Conservation (phyloP, 2,329 filamentous ascomycete species). For the Rugonectria rugulosa region DNA sequence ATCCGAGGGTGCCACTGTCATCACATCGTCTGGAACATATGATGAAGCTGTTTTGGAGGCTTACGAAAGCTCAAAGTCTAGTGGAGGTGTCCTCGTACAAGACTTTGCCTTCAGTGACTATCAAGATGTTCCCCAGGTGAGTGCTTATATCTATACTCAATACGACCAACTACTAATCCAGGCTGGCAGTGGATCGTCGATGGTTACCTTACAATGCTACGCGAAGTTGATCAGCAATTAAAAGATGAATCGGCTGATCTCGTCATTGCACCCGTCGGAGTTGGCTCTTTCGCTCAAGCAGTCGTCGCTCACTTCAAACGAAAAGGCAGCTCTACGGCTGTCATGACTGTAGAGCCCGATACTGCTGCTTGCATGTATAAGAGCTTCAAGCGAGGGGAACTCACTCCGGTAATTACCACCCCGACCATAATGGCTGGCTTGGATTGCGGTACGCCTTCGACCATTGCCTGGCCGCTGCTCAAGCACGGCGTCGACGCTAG, state of each 20-base stretch:
- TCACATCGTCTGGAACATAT: slow-evolving; percentile 65
- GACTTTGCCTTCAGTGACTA: slow-evolving; percentile 75
- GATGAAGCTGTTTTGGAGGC: slow-evolving; percentile 66
- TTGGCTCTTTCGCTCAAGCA: slow-evolving; percentile 76
- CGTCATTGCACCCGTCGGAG: slow-evolving; percentile 73
- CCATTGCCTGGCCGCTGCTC: slow-evolving; percentile 69
- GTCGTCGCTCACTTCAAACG: slow-evolving; percentile 71
- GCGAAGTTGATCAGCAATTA: slow-evolving; percentile 70
- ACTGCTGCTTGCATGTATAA: slow-evolving; percentile 66
- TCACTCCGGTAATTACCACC: slow-evolving; percentile 59
- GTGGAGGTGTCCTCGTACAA: slow-evolving; percentile 65
- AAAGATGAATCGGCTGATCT: slow-evolving; percentile 50
- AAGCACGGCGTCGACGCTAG: slow-evolving; percentile 65
- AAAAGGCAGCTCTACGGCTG: slow-evolving; percentile 35
- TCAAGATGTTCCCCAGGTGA: slow-evolving; percentile 66
- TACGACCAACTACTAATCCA: neutral
- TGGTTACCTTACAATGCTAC: slow-evolving; percentile 77
- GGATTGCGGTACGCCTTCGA: slow-evolving; percentile 74
- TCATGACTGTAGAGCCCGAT: slow-evolving; percentile 76
- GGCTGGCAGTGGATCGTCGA: slow-evolving; percentile 72
- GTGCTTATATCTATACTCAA: neutral
- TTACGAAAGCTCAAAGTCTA: slow-evolving; percentile 48
- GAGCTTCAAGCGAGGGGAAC: slow-evolving; percentile 57
- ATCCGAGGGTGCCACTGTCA: slow-evolving; percentile 68
- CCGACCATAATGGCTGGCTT: slow-evolving; percentile 78